Conservation (phyloP, 2,329 filamentous ascomycete genomes). For the Beauveria scarabaeidicola region DNA sequence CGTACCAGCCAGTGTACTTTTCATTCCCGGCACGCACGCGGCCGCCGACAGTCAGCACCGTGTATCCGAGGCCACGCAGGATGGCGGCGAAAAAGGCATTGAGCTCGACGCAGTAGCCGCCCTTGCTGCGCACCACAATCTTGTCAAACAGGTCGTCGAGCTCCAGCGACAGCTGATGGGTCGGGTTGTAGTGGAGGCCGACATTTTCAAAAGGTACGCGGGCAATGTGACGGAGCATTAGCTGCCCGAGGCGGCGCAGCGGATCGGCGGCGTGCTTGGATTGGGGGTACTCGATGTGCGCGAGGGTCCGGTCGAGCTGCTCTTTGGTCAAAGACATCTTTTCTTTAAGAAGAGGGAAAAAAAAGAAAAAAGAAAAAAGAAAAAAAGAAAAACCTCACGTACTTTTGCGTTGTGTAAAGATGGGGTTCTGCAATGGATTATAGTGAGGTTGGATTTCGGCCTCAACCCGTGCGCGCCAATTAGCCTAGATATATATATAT, state of each 20-base stretch:
- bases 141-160: slow-evolving; percentile 35
- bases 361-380: too few relatives aligned
- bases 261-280: slow-evolving; percentile 16
- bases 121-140: slow-evolving; percentile 34
- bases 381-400: too few relatives aligned
- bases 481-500: too few relatives aligned
- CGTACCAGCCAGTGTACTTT: slow-evolving; percentile 21
- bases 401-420: too few relatives aligned
- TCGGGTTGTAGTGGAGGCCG: slow-evolving; percentile 39
- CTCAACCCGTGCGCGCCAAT: too few relatives aligned
- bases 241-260: slow-evolving; percentile 22
- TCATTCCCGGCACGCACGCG: slow-evolving; percentile 22
- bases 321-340: slow-evolving; percentile 17
- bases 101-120: slow-evolving; percentile 46
- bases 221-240: slow-evolving; percentile 35
- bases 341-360: too few relatives aligned
- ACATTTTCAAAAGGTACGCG: slow-evolving; percentile 48
- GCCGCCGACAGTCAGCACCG: slow-evolving; percentile 41
- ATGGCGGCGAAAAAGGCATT: slow-evolving; percentile 38
- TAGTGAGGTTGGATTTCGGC: too few relatives aligned
- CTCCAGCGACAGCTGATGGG: slow-evolving; percentile 29
- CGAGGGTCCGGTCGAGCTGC: slow-evolving; percentile 23
- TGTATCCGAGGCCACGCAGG: slow-evolving; percentile 39
- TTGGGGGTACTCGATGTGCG: slow-evolving; percentile 21
- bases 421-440: too few relatives aligned